A percentile compares a stretch with the other conserved stretches of the same genome.
Conservation (phyloP, 371 early-diverging fungal genomes). For the Batkoa obscura region DNA sequence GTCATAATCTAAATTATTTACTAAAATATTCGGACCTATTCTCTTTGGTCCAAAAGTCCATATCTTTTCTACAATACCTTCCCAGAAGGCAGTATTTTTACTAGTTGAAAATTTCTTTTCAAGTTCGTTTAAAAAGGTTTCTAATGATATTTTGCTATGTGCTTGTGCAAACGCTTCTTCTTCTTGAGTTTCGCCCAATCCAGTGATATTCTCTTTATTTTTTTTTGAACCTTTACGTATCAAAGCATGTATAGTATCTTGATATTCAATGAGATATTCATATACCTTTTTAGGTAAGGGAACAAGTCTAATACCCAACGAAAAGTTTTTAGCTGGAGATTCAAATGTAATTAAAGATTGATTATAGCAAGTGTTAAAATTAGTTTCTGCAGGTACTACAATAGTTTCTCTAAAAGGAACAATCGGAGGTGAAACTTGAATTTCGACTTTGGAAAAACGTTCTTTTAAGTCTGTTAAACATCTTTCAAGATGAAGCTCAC, state of each 20-base stretch:
- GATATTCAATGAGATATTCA: conserved; percentile 33
- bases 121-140: conserved; percentile 6
- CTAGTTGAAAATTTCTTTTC: conserved; percentile 9
- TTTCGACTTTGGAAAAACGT: conserved; percentile 79
- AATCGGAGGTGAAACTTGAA: conserved; percentile 83
- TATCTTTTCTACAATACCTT: conserved; percentile 18
- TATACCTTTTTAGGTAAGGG: conserved; percentile 57
- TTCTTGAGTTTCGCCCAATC: not conserved
- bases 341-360: conserved; percentile 44
- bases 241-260: conserved; percentile 36
- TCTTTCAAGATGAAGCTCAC: conserved; percentile 89
- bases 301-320: conserved; percentile 51
- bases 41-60: conserved; percentile 68
- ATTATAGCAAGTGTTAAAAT: conserved; percentile 6
- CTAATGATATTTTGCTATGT: not conserved
- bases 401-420: conserved; percentile 95
- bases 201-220: not conserved
- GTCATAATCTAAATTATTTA: conserved; percentile 24
- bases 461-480: conserved; percentile 88
- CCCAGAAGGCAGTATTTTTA: conserved; percentile 8
- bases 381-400: conserved; percentile 8
- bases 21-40: conserved; percentile 76
- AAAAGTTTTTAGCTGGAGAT: conserved; percentile 46
- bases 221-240: conserved; percentile 12
- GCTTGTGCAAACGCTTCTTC: not conserved